Conservation (phyloP, 176 grass and related monocot genomes). For the Triticum timopheevii region DNA sequence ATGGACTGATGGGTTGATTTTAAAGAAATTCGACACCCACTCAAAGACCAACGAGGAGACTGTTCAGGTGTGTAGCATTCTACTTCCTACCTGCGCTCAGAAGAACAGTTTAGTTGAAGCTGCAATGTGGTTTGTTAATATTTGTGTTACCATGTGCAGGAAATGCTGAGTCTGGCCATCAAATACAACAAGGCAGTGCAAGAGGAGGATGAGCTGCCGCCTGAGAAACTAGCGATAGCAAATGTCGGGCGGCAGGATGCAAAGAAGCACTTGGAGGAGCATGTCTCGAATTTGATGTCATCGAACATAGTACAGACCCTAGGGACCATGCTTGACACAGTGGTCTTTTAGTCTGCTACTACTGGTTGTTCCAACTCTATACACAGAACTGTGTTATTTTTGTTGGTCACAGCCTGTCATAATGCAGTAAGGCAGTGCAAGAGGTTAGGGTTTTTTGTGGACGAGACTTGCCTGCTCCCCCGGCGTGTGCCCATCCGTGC, state of each 20-base stretch:
- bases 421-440: not conserved
- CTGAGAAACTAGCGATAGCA: constrained; percentile 93
- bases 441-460: not conserved
- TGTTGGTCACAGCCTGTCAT: not conserved
- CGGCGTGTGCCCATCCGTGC: no score
- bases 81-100: not conserved
- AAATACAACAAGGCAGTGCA: constrained; percentile 99
- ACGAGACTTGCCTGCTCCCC: no score
- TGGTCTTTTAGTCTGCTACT: constrained; percentile 64
- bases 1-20: constrained; percentile 93
- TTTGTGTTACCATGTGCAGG: constrained; percentile 42
- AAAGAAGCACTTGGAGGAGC: constrained; percentile 98
- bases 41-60: constrained; percentile 96
- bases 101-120: not conserved
- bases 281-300: constrained; percentile 96
- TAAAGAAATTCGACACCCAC: constrained; percentile 72
- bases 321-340: constrained; percentile 92
- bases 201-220: constrained; percentile 95
- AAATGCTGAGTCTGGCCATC: constrained; percentile 93
- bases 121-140: constrained; percentile 1
- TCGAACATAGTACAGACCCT: constrained; percentile 98
- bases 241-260: constrained; percentile 97
- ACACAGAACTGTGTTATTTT: not conserved
- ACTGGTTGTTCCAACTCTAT: not conserved
- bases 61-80: constrained; percentile 60